These are phyloP conservation scores for Candida broadrunensis DNA, from an alignment of 805 yeast genomes.

Conservation along the genomic window DNA sequence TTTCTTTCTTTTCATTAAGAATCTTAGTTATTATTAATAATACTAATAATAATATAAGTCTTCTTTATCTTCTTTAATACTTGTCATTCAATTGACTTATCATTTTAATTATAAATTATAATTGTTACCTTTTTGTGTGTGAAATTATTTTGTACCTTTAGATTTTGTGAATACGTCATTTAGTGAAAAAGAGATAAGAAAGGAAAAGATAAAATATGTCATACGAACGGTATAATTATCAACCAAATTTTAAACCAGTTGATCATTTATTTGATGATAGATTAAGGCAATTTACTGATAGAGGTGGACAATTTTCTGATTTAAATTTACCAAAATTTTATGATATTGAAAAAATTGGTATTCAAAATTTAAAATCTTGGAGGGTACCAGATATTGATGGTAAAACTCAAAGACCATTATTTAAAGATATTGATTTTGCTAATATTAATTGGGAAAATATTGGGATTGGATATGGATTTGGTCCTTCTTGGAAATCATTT, in stretches of 20 bases:
- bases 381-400: conserved; percentile 61
- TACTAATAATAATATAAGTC: no score
- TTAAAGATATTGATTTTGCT: conserved; percentile 52
- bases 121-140: no score
- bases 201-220: conserved; percentile 6
- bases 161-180: no score
- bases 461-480: conserved; percentile 71
- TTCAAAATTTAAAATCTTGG: conserved; percentile 55
- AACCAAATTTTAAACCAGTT: conserved; percentile 74
- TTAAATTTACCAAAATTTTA: conserved; percentile 82
- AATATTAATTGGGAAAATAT: conserved; percentile 51
- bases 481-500: conserved; percentile 96
- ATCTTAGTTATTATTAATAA: no score
- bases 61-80: no score
- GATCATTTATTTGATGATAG: conserved; percentile 71
- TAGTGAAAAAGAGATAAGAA: no score
- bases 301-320: conserved; percentile 68
- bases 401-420: conserved; percentile 57
- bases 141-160: no score
- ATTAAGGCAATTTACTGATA: conserved; percentile 68
- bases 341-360: conserved; percentile 55
- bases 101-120: no score
- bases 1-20: no score
- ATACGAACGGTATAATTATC: conserved; percentile 21
- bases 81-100: no score